Evolutionary conservation across 371 early-diverging fungal species (phyloP).

Genomic region (Apophysomyces elegans): DNA sequence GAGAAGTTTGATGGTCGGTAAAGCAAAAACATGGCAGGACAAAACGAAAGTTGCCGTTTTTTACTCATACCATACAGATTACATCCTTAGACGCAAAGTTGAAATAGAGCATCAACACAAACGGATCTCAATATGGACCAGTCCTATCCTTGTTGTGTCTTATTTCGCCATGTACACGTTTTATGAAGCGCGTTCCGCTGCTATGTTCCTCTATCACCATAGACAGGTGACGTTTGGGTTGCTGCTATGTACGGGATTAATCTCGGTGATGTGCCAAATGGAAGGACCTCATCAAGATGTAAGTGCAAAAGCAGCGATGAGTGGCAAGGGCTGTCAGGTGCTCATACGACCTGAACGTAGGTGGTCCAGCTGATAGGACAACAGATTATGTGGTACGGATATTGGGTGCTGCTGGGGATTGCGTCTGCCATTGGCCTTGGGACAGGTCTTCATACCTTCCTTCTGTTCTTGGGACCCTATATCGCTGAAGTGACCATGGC

Average conservation of each 20-base stretch:
- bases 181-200: constrained; percentile 22
- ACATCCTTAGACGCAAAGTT: constrained; percentile 29
- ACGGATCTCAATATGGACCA: constrained; percentile 27
- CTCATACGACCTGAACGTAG: constrained; percentile 1
- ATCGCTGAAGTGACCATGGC: constrained; percentile 85
- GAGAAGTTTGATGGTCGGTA: constrained; percentile 32
- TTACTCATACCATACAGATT: constrained; percentile 18
- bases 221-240: constrained; percentile 19
- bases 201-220: constrained; percentile 18
- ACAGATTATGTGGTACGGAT: constrained; percentile 75
- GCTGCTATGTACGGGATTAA: background rate
- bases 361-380: constrained; percentile 18
- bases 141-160: constrained; percentile 26
- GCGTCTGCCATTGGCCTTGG: constrained; percentile 92
- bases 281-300: constrained; percentile 30
- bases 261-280: constrained; percentile 20
- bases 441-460: constrained; percentile 91
- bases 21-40: background rate
- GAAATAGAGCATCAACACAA: constrained; percentile 27
- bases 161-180: constrained; percentile 31
- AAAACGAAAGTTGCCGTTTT: too few species aligned
- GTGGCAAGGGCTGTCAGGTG: background rate
- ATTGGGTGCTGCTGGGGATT: constrained; percentile 86
- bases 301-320: constrained; percentile 4
- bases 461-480: constrained; percentile 89